A percentile compares a stretch with the other conserved stretches of the same genome.
Evolutionary conservation across 2,329 filamentous ascomycete species (phyloP).

Genomic region (Colletotrichum ledebouriae): DNA sequence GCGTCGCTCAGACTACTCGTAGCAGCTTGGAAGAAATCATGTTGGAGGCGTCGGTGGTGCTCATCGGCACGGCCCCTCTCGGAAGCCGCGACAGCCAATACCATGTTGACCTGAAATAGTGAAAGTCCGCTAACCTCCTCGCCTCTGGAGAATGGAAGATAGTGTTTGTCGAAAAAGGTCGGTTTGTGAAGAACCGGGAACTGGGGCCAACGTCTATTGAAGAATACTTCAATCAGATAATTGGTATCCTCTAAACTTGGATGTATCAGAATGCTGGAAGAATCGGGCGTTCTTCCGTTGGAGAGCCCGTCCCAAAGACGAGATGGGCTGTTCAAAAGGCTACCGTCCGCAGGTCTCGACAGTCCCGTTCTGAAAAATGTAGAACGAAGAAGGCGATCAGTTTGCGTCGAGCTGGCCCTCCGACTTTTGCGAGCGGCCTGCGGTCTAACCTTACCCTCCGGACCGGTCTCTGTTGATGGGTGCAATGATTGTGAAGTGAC

Average conservation of each 20-base stretch:
- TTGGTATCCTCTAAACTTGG: neutral
- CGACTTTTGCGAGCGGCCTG: neutral
- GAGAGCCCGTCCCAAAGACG: conserved; percentile 38
- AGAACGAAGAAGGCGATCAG: conserved; percentile 1
- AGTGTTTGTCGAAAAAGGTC: conserved; percentile 42
- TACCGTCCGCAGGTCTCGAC: neutral
- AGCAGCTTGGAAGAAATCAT: conserved; percentile 19
- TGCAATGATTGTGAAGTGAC: neutral
- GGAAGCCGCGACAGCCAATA: conserved; percentile 45
- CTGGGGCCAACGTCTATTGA: conserved; percentile 47
- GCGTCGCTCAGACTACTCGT: conserved; percentile 32
- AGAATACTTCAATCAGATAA: conserved; percentile 43
- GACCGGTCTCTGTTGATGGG: neutral
- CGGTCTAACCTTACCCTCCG: fast-evolving
- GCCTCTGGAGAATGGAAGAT: conserved; percentile 4
- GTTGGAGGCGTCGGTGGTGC: neutral
- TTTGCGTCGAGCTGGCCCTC: neutral
- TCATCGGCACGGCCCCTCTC: conserved; percentile 39
- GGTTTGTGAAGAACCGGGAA: conserved; percentile 45
- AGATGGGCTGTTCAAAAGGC: conserved; percentile 39
- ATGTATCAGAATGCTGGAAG: neutral
- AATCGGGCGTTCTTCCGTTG: neutral
- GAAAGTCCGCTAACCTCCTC: conserved; percentile 20
- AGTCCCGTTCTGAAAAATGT: neutral
- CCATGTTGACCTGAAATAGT: conserved; percentile 45